These are phyloP conservation scores for Hygrocybe coccinea DNA, from an alignment of 768 basidiomycete species.

Conservation along the genomic window DNA sequence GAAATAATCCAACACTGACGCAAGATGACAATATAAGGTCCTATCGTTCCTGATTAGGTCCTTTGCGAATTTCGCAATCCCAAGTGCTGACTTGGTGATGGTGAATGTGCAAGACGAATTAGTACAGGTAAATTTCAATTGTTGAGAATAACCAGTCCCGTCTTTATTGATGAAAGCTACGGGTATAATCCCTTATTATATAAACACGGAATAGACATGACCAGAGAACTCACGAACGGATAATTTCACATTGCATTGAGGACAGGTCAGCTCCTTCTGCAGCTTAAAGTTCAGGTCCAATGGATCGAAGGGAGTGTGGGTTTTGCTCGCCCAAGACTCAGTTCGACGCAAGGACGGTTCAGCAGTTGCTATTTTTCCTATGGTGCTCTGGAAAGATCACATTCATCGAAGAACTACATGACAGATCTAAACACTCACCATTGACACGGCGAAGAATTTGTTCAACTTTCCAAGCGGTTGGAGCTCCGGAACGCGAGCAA, in stretches of 20 bases:
- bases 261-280: constrained; percentile 25
- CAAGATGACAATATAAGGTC: constrained; percentile 25
- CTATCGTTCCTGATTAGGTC: constrained; percentile 31
- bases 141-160: no score
- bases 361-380: neutral
- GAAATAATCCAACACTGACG: constrained; percentile 16
- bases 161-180: no score
- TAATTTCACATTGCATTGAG: constrained; percentile 20
- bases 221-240: constrained; percentile 23
- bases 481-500: constrained; percentile 18
- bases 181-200: no score
- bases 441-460: constrained; percentile 9
- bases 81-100: constrained; percentile 41
- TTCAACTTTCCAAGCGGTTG: constrained; percentile 19
- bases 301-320: constrained; percentile 19
- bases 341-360: constrained; percentile 11
- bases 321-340: constrained; percentile 15
- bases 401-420: neutral
- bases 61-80: constrained; percentile 38
- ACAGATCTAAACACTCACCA: constrained; percentile 12
- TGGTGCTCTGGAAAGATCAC: neutral
- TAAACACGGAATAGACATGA: no score
- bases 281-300: constrained; percentile 11
- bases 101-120: no score
- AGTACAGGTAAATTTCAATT: no score